Base-by-base conservation (phyloP, 2,329 filamentous ascomycete genomes). In the Colletotrichum tofieldiae region DNA sequence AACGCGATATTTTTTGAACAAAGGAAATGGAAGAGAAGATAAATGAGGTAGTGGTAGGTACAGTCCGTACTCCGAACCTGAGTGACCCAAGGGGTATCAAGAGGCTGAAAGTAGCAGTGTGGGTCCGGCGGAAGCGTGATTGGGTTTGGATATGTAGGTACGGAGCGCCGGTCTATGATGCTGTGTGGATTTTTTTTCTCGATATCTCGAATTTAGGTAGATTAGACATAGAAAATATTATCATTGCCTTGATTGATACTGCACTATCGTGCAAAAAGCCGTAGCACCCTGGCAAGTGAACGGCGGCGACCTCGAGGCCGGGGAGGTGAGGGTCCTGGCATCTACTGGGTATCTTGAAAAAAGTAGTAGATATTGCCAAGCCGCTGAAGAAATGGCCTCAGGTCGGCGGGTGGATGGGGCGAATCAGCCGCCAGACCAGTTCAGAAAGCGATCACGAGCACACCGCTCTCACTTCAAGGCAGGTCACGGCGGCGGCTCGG, bases 401-500 rank as follows among this genome's bases (percentile, higher is more conserved):
- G 56, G 65, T 66, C 47, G 55, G 62, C 61, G 37, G 45, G 51
- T 29, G n/a, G 41, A 55, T 16, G 23, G n/a, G 26, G 41, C 26
- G 32, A 16, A 23, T 41, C 9, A 26, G 29, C 62, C 66, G 52
- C 29, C 35, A 7, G 26, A 16, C 26, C 26, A 18, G 54, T 52
- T 68, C 20, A 18, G 3, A 37, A 35, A 41, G 55, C 23, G 11
- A 47, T 62, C 37, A 54, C 64, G n/a, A 29, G n/a, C 5, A 59
- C 37, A 26, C 65, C 39, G 64, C 72, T 63, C 37, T 29, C 23
- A 55, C 65, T 75, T 79, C 74, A 82, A 66, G 81, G 81, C 59
- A 82, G 74, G 7, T 78, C 77, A 67, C 80, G 79, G 76, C 83
- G 82, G 66, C 84, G 84, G 65, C 78, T 81, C 35, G 85, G 86